Evolutionary conservation across 176 grass and related monocot genomes (phyloP).

Genomic region (Coix lacrymajobi): DNA sequence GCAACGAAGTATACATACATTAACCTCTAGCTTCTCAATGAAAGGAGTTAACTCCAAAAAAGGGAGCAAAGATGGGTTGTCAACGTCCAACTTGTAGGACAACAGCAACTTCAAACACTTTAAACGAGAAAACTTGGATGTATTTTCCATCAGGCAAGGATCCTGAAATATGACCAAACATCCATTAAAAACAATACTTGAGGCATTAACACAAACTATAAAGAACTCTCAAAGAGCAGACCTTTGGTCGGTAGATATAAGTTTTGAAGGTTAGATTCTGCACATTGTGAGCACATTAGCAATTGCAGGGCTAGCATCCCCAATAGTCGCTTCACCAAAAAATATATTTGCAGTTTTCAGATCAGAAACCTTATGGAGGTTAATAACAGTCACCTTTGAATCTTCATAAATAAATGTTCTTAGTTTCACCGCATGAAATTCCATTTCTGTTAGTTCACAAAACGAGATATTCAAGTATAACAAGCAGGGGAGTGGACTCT

Average conservation of each 20-base stretch:
- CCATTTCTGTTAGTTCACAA: background rate
- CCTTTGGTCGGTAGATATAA: background rate
- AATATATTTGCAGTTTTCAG: background rate
- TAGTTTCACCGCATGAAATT: background rate
- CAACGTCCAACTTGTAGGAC: background rate
- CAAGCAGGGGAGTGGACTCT: background rate
- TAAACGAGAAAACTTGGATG: background rate
- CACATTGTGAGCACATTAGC: background rate
- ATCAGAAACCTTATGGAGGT: background rate
- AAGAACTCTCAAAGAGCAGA: background rate
- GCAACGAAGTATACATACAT: background rate
- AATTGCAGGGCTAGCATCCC: background rate
- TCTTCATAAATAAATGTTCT: background rate
- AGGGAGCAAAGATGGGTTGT: background rate
- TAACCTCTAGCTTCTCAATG: background rate
- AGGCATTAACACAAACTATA: background rate
- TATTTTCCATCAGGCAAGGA: background rate
- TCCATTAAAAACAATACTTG: background rate
- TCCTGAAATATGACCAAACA: background rate
- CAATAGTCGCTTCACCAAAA: background rate
- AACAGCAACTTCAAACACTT: background rate
- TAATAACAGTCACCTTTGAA: no score
- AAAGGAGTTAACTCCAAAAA: background rate
- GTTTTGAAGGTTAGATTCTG: background rate
- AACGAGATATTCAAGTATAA: background rate